phyloP scores from a whole-genome alignment of 2,329 filamentous ascomycete species.

The Clarireedia monteithiana region DNA sequence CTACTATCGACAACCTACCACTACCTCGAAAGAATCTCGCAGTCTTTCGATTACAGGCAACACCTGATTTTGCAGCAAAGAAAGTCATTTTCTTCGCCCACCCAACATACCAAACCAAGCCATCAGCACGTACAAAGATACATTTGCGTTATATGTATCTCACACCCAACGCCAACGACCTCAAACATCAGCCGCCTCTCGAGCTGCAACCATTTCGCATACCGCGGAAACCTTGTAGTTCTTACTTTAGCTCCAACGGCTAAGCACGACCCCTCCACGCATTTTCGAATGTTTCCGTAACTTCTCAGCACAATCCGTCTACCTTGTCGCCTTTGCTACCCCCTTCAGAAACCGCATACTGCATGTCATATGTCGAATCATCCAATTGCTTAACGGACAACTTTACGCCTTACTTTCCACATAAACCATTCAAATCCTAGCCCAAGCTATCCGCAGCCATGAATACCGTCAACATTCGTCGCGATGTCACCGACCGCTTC shows the following conservation, averaged over 20 bases:
- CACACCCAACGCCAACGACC: constrained; percentile 65
- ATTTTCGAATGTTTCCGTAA: constrained; percentile 27
- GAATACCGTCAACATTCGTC: constrained; percentile 97
- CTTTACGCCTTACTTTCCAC: constrained; percentile 13
- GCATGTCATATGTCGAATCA: constrained; percentile 35
- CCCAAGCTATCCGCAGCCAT: constrained; percentile 53
- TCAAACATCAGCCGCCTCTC: constrained; percentile 87
- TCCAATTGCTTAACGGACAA: constrained; percentile 19
- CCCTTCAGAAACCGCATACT: constrained; percentile 30
- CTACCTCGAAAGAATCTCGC: neutral
- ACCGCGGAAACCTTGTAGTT: constrained; percentile 88
- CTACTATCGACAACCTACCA: too few relatives aligned
- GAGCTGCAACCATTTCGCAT: constrained; percentile 97
- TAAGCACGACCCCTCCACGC: constrained; percentile 43
- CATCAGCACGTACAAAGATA: constrained; percentile 20
- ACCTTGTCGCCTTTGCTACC: constrained; percentile 48
- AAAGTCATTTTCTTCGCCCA: constrained; percentile 13
- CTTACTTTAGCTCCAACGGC: constrained; percentile 85
- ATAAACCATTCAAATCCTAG: constrained; percentile 14
- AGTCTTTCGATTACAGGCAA: neutral
- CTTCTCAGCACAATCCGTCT: constrained; percentile 35
- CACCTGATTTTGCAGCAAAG: neutral
- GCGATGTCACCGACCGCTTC: constrained; percentile 96
- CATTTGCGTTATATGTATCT: constrained; percentile 34
- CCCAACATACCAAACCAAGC: constrained; percentile 20